These are phyloP conservation scores for Acacia pycnantha DNA, from an alignment of 331 rosid species.

Conservation along the genomic window DNA sequence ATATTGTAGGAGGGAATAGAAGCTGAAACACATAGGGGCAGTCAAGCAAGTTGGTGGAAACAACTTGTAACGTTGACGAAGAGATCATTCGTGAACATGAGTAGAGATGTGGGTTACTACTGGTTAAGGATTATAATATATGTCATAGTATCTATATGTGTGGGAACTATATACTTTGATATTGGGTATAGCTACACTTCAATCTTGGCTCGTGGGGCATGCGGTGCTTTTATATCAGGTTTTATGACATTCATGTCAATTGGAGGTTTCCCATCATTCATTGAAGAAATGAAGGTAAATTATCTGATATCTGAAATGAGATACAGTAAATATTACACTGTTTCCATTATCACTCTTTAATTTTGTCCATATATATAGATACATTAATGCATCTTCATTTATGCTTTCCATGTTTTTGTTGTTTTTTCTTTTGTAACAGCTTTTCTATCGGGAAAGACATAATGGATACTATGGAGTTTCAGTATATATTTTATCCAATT, in stretches of 20 bases:
- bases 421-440: constrained; percentile 47
- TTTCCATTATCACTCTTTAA: background rate
- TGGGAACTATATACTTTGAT: constrained; percentile 81
- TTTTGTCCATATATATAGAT: constrained; percentile 14
- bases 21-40: constrained; percentile 39
- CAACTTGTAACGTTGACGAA: constrained; percentile 71
- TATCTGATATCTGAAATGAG: background rate
- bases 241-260: constrained; percentile 98
- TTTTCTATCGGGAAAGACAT: constrained; percentile 75
- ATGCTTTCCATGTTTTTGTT: constrained; percentile 16
- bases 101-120: constrained; percentile 86
- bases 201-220: constrained; percentile 89
- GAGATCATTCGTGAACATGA: constrained; percentile 86
- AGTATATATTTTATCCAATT: constrained; percentile 74
- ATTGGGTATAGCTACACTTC: constrained; percentile 74
- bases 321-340: background rate
- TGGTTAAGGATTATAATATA: constrained; percentile 89
- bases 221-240: constrained; percentile 90
- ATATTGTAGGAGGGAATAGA: constrained; percentile 60
- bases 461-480: constrained; percentile 90
- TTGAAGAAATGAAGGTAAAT: constrained; percentile 94
- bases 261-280: constrained; percentile 94
- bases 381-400: constrained; percentile 35
- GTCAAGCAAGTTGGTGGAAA: constrained; percentile 81
- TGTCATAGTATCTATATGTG: constrained; percentile 70